Evolutionary conservation across 768 basidiomycete genomes (phyloP), one percentile per base, ranked within the genome.

Genomic region (Xerocomellus amylosporus): DNA sequence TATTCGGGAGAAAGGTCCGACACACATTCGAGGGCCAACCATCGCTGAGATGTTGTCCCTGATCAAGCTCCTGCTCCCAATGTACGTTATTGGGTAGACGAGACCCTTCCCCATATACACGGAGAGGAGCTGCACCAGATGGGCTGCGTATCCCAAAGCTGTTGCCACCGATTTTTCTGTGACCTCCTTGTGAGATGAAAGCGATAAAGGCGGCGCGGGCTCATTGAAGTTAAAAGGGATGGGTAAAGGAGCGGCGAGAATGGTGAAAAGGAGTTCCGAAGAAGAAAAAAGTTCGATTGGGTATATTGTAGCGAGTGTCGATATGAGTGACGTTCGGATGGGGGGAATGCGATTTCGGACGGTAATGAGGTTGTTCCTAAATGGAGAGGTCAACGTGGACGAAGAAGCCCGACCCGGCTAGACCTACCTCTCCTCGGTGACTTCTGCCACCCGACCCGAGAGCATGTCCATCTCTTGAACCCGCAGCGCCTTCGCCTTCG

Each of bases 1-100:
- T 51, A 50, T 40, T 22, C 31, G 22, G 50, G 49, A 43, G 9
- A 44, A 48, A 57, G n/a, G 38, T 48, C 26, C 46, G 15, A 77
- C 89, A 72, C 64, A 96, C 93, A 93, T 89, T 70, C 96, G 77
- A 9, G 94, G 94, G 3, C 97, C 97, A 54, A 93, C 87, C 89
- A 98, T 97, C 14, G 88, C 86, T 45, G 92, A 94, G 46, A 98
- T 95, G 13, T 86, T 87, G 74, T 99, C 97, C 66, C 85, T 84
- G 57, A 98, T 91, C 56, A 94, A 69, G 72, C 93, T 97, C 58
- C 91, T 79, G 61, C 94, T 98, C 3, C 93, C 95, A 46, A 91
- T 79, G 70, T 85, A 94, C 19, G 89, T 93, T 46, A 98, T 80
- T 22, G 95, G 93, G 74, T 99, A 98, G 14, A 90, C 80, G 39